A percentile compares a stretch with the other conserved stretches of the same genome.
phyloP scores from a whole-genome alignment of 768 basidiomycete species.

The Tylopilus subfusipes region DNA sequence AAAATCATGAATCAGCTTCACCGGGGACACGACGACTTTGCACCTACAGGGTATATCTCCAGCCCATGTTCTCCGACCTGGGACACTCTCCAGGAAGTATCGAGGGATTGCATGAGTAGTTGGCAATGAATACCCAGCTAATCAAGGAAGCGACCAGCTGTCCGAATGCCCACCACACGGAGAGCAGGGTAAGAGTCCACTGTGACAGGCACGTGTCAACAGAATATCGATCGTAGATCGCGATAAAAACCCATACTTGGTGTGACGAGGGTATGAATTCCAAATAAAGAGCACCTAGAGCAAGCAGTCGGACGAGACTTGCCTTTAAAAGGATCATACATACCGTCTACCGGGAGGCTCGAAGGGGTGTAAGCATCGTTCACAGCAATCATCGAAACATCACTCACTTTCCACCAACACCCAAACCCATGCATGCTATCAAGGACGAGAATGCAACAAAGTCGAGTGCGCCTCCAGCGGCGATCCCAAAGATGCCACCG shows the following conservation, averaged over 20 bases:
- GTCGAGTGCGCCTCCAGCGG: slow-evolving; percentile 44
- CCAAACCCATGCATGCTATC: slow-evolving; percentile 46
- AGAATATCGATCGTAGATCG: not conserved
- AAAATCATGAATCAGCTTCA: not conserved
- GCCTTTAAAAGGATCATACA: slow-evolving; percentile 2
- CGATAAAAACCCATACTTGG: slow-evolving; percentile 25
- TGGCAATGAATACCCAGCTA: slow-evolving; percentile 54
- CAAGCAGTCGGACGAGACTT: not conserved
- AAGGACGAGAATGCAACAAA: slow-evolving; percentile 46
- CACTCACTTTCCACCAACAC: slow-evolving; percentile 50
- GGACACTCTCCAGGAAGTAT: slow-evolving; percentile 39
- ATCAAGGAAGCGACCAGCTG: slow-evolving; percentile 49
- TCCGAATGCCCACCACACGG: slow-evolving; percentile 52
- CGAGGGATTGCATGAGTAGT: slow-evolving; percentile 46
- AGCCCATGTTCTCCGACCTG: slow-evolving; percentile 53
- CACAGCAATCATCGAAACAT: slow-evolving; percentile 13
- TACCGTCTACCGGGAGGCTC: slow-evolving; percentile 48
- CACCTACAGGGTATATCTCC: slow-evolving; percentile 51
- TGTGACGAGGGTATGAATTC: slow-evolving; percentile 43
- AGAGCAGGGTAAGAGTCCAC: slow-evolving; percentile 54
- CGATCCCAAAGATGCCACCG: slow-evolving; percentile 48
- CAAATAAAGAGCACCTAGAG: slow-evolving; percentile 42
- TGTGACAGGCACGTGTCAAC: slow-evolving; percentile 15
- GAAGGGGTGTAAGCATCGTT: slow-evolving; percentile 11
- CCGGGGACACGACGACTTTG: not conserved